Conservation (phyloP, 345 rosid genomes). For the Tarenaya hassleriana region DNA sequence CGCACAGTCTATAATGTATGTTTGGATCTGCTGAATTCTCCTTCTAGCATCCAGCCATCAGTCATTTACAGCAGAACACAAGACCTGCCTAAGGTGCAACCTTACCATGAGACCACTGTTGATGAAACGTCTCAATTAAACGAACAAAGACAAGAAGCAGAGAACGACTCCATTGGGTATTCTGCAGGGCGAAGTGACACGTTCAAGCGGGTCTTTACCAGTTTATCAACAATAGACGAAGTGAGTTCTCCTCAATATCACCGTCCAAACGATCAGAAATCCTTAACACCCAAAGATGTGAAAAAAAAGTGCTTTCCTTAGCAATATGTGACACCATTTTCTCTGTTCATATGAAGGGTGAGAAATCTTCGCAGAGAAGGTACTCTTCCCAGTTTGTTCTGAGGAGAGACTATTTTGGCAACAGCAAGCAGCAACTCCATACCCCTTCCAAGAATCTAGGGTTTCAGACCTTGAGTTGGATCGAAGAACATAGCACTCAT, state of each 20-base stretch:
- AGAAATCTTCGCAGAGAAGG: slow-evolving; percentile 39
- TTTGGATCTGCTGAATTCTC: slow-evolving; percentile 47
- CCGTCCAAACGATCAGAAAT: slow-evolving; percentile 2
- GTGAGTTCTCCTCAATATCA: slow-evolving; percentile 31
- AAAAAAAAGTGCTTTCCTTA: not conserved
- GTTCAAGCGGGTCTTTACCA: slow-evolving; percentile 50
- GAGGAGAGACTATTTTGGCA: slow-evolving; percentile 36
- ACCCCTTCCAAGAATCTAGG: slow-evolving; percentile 34
- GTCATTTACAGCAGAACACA: not conserved
- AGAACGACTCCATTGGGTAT: slow-evolving; percentile 15
- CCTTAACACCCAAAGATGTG: not conserved
- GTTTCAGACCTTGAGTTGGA: slow-evolving; percentile 17
- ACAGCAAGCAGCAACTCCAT: slow-evolving; percentile 34
- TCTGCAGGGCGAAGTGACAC: slow-evolving; percentile 34
- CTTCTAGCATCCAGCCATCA: slow-evolving; percentile 38
- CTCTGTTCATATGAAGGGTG: slow-evolving; percentile 30
- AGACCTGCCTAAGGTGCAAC: slow-evolving; percentile 1
- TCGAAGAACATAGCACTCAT: slow-evolving; percentile 23
- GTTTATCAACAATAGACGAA: slow-evolving; percentile 40
- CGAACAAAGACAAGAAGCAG: slow-evolving; percentile 27
- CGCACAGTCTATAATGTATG: slow-evolving; percentile 63
- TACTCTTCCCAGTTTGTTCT: slow-evolving; percentile 50
- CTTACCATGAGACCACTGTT: slow-evolving; percentile 10
- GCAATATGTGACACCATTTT: not conserved
- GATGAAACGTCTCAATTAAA: slow-evolving; percentile 21